phyloP scores from a whole-genome alignment of 2,329 filamentous ascomycete genomes.

The Lasiodiplodia sp. region DNA sequence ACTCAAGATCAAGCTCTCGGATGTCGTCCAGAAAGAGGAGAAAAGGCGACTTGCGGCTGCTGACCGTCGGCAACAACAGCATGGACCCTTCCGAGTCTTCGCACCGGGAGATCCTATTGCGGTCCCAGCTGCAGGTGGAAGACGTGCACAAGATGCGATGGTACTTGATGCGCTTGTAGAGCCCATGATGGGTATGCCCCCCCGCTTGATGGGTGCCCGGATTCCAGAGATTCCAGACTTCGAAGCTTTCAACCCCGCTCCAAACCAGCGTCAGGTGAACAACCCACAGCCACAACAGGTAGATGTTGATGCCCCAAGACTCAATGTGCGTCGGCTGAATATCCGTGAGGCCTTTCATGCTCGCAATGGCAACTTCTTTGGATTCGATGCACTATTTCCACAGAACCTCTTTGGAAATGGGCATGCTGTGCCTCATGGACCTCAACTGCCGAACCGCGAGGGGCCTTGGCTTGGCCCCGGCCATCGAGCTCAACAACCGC shows the following conservation, averaged over 20 bases:
- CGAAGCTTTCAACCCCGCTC: neutral
- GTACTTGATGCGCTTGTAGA: neutral
- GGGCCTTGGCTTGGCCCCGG: neutral
- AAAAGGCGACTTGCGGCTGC: slow-evolving; percentile 28
- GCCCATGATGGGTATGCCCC: neutral
- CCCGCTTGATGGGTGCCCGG: neutral
- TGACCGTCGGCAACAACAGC: neutral
- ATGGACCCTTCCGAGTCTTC: neutral
- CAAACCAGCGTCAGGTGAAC: neutral
- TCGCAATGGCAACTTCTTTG: neutral
- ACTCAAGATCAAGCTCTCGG: slow-evolving; percentile 67
- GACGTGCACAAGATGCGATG: neutral
- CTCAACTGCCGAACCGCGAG: neutral
- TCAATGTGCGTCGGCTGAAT: neutral
- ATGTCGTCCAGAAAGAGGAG: slow-evolving; percentile 53
- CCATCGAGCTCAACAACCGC: neutral
- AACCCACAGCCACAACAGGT: neutral
- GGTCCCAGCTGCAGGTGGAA: neutral
- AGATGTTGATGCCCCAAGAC: neutral
- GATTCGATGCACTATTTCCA: neutral
- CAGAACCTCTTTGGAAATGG: neutral
- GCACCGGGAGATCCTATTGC: neutral
- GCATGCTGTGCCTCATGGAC: neutral
- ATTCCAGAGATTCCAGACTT: neutral
- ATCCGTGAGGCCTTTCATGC: neutral